Percentiles rank a stretch among this genome's conserved stretches.
Conservation (phyloP, 371 early-diverging fungal species). For the Zychaea mexicana region DNA sequence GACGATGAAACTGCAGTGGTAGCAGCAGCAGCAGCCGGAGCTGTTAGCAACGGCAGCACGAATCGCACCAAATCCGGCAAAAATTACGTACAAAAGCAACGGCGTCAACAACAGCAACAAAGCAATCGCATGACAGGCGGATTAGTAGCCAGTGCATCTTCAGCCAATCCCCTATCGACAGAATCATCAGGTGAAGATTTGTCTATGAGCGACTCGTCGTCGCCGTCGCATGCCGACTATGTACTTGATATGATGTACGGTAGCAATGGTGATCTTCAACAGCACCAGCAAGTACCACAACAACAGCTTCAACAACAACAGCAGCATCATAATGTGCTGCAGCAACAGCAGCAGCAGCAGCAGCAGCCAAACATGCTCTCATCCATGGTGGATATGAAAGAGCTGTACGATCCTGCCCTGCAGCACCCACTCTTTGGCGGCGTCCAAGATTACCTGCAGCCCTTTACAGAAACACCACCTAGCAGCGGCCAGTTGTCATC, state of each 20-base stretch:
- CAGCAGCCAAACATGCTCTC: background rate
- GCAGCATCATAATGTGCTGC: background rate
- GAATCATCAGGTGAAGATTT: conserved; percentile 50
- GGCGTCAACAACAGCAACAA: conserved; percentile 17
- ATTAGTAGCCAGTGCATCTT: background rate
- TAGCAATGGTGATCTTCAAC: conserved; percentile 1
- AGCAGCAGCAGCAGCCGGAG: conserved; percentile 7
- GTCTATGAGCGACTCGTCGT: conserved; percentile 40
- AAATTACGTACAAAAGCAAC: conserved; percentile 6
- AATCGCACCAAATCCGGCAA: background rate
- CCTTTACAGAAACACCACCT: conserved; percentile 1
- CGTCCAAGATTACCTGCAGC: background rate
- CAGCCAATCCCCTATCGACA: too few relatives aligned
- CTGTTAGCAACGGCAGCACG: background rate
- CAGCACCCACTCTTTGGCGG: conserved; percentile 4
- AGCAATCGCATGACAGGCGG: conserved; percentile 5
- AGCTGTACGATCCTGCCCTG: background rate
- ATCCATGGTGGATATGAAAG: background rate
- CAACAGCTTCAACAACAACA: conserved; percentile 11
- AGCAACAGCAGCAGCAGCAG: conserved; percentile 6
- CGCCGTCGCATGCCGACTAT: conserved; percentile 49
- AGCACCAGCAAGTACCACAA: conserved; percentile 23
- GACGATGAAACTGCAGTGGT: conserved; percentile 21
- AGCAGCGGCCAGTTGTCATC: background rate
- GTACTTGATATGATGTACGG: conserved; percentile 52